Conservation (phyloP, 768 basidiomycete species). For the Pleurotus cornucopiae region DNA sequence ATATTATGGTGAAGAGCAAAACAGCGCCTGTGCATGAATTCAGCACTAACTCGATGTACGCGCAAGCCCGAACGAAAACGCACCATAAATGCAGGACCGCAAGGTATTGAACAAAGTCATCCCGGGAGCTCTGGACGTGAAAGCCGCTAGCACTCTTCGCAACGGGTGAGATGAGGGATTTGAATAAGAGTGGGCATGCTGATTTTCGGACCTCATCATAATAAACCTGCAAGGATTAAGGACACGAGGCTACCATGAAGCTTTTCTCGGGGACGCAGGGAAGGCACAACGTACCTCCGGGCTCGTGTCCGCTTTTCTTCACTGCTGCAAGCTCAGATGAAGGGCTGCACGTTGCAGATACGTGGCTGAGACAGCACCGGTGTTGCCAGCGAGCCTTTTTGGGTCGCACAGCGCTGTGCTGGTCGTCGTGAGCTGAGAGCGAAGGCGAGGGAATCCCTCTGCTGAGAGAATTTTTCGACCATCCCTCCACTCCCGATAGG, state of each 20-base stretch:
- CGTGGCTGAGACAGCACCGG: slow-evolving; percentile 1
- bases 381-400: neutral
- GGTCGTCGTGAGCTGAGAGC: neutral
- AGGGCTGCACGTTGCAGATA: slow-evolving; percentile 2
- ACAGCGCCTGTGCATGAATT: slow-evolving; percentile 44
- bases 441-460: neutral
- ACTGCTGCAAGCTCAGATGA: slow-evolving; percentile 1
- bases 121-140: slow-evolving; percentile 26
- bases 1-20: slow-evolving; percentile 72
- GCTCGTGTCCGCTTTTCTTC: neutral
- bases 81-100: slow-evolving; percentile 66
- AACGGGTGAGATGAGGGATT: slow-evolving; percentile 16
- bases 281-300: slow-evolving; percentile 1
- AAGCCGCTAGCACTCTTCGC: slow-evolving; percentile 4
- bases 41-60: slow-evolving; percentile 6
- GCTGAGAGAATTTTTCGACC: neutral
- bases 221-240: slow-evolving; percentile 26
- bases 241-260: slow-evolving; percentile 47
- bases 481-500: neutral
- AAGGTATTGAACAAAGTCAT: slow-evolving; percentile 75
- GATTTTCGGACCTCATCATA: slow-evolving; percentile 38
- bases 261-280: slow-evolving; percentile 9
- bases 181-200: slow-evolving; percentile 22
- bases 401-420: neutral
- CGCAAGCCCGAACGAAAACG: slow-evolving; percentile 18